Evolutionary conservation across 2,329 filamentous ascomycete species (phyloP), one percentile per base, ranked within the genome.

Genomic region (Claviceps lovelessii): DNA sequence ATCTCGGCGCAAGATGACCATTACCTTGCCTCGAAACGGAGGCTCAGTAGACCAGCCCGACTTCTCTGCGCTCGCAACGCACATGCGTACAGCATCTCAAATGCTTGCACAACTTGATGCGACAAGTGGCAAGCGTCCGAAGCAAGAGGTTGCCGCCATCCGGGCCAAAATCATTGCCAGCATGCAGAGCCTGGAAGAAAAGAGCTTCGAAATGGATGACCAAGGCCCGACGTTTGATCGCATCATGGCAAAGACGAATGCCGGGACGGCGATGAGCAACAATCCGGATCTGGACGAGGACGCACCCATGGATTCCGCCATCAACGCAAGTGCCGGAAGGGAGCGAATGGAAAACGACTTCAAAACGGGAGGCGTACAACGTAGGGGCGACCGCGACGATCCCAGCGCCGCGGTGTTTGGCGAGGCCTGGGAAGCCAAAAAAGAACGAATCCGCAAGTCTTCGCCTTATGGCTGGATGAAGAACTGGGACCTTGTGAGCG

Each of bases 341-440:
- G 88, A 87, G 54, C 79, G 88, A 55, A 93, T 93, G 88, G 88
- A 93, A 66, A 93, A 93, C 65, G 88, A 93, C 65, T 80, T 89
- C 68, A 91, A 90, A 72, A 93, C 88, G 15, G 88, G 86, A 59
- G 88, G 88, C 54, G 83, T 93, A 15, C 85, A 87, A 64, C 80
- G 86, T 53, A 86, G 87, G 64, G 86, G 86, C 39, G 88, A 93
- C 67, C 83, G 88, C 42, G 88, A 93, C 63, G 88, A 93, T 65
- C 88, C 88, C 46, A 90, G 86, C 63, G 88, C 88, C 41, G 88
- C 88, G 10, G 88, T 88, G 5, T 91, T 93, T 68, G 88, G 88
- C 56, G 88, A 93, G 69, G 88, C 88, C 23, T 93, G 88, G 88
- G 81, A 85, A 61, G 78, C 83, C 54, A 93, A 93, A 69, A 88